A percentile compares a stretch with the other conserved stretches of the same genome.
phyloP scores from a whole-genome alignment of 192 early-diverging fungal genomes.

The Backusella psychrophila region DNA sequence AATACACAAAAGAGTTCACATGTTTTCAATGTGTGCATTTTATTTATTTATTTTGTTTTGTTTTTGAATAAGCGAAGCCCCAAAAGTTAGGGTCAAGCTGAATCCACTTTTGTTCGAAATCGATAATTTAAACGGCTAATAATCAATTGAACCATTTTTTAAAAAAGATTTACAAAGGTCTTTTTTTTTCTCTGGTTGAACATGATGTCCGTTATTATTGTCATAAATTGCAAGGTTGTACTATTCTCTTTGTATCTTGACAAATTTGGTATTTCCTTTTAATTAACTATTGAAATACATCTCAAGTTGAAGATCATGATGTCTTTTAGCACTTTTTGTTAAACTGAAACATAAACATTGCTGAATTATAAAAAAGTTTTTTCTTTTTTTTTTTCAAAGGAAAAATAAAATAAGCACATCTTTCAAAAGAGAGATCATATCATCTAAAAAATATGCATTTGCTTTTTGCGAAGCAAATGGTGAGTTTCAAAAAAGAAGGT shows the following conservation, averaged over 20 bases:
- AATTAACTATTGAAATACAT: neutral
- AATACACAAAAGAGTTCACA: conserved; percentile 5
- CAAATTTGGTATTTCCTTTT: neutral
- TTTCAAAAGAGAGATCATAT: neutral
- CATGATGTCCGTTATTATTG: neutral
- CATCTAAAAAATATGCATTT: neutral
- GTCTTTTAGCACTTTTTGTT: neutral
- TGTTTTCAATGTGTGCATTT: neutral
- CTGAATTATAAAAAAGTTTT: neutral
- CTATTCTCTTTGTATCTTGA: neutral
- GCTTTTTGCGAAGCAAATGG: neutral
- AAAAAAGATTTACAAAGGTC: neutral
- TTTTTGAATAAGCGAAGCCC: conserved; percentile 7
- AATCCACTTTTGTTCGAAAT: conserved; percentile 1
- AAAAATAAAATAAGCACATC: neutral
- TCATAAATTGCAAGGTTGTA: neutral
- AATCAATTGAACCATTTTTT: neutral
- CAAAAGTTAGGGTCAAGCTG: conserved; percentile 2
- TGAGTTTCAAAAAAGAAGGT: neutral
- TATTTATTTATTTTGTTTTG: neutral
- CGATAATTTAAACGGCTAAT: neutral
- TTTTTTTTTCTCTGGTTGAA: neutral
- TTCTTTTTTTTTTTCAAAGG: neutral
- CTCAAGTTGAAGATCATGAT: neutral
- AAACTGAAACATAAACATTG: conserved; percentile 2